These are phyloP conservation scores for Colletotrichum costaricense DNA, from an alignment of 2,329 filamentous ascomycete genomes.

Conservation along the genomic window DNA sequence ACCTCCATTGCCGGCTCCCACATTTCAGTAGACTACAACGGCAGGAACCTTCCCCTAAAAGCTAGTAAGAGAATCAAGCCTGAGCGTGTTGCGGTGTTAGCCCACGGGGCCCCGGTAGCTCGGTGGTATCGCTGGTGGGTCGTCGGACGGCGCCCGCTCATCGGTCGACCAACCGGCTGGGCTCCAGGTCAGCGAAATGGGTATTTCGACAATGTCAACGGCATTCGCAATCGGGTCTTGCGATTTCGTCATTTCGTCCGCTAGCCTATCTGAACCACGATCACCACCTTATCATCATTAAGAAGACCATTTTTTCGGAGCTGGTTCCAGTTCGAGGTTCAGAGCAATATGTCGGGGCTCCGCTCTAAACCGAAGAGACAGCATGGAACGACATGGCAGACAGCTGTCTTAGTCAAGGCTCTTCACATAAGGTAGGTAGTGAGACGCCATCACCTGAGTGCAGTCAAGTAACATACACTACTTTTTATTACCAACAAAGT, in stretches of 20 bases:
- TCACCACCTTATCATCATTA: background rate
- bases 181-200: background rate
- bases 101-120: background rate
- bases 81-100: background rate
- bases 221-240: conserved; percentile 21
- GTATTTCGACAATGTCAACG: background rate
- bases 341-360: background rate
- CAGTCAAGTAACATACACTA: too few relatives aligned
- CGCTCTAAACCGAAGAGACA: background rate
- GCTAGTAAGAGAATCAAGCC: background rate
- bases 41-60: background rate
- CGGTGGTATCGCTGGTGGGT: conserved; percentile 7
- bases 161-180: conserved; percentile 20
- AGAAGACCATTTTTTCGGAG: background rate
- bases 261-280: conserved; percentile 1
- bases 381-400: background rate
- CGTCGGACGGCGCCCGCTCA: background rate
- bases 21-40: background rate
- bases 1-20: background rate
- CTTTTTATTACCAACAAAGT: too few relatives aligned
- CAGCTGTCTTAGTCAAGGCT: too few relatives aligned
- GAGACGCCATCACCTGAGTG: too few relatives aligned
- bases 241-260: conserved; percentile 22
- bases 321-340: background rate
- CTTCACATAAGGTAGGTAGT: too few relatives aligned